A percentile compares a stretch with the other conserved stretches of the same genome.
phyloP scores from a whole-genome alignment of 345 rosid genomes.

The Hevea brasiliensis region DNA sequence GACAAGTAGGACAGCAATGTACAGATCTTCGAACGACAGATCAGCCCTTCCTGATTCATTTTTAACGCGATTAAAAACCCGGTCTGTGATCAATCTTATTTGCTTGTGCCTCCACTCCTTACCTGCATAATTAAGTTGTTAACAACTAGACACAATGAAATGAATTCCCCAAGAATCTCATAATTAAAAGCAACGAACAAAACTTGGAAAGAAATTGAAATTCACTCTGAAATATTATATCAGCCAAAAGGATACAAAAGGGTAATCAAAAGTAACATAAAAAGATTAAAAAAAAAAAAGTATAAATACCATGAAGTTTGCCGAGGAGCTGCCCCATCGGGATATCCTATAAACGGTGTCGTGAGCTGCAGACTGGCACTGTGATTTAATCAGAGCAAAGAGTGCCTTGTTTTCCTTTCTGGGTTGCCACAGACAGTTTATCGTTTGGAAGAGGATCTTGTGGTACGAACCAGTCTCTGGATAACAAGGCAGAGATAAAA shows the following conservation, averaged over 20 bases:
- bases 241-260: not conserved
- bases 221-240: too few species aligned
- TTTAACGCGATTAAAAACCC: constrained; percentile 54
- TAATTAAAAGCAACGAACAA: not conserved
- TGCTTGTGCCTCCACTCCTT: constrained; percentile 79
- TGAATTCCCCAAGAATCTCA: too few species aligned
- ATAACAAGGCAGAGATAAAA: not conserved
- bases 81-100: constrained; percentile 60
- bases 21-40: constrained; percentile 76
- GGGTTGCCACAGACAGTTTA: not conserved
- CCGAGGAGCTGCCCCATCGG: constrained; percentile 85
- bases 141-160: not conserved
- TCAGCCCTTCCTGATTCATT: constrained; percentile 50
- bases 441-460: not conserved
- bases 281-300: not conserved
- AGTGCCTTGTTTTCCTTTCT: not conserved
- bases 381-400: not conserved
- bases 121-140: constrained; percentile 43
- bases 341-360: constrained; percentile 1
- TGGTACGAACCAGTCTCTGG: not conserved
- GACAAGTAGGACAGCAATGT: constrained; percentile 79
- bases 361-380: not conserved
- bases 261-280: not conserved
- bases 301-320: constrained; percentile 54
- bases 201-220: not conserved